These are phyloP conservation scores for Mimosa bimucronata DNA, from an alignment of 306 rosid species.

Conservation along the genomic window DNA sequence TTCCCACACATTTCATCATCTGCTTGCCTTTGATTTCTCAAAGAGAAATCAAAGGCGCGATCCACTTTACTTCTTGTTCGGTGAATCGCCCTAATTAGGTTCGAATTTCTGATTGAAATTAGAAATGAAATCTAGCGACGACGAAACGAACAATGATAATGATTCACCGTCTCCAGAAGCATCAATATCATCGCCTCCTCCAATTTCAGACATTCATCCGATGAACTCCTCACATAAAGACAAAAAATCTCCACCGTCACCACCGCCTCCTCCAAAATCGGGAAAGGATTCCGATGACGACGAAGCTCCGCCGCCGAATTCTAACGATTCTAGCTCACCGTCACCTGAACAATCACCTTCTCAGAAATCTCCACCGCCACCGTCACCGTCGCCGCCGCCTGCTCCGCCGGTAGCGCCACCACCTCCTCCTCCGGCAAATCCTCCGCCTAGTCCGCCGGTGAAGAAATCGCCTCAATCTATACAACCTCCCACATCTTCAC, in stretches of 20 bases:
- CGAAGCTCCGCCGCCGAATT: not conserved
- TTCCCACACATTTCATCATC: not conserved
- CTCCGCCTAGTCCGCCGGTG: not conserved
- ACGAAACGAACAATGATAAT: too few relatives aligned
- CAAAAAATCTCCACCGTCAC: not conserved
- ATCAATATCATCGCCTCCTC: not conserved
- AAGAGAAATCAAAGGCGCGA: not conserved
- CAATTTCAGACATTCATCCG: not conserved
- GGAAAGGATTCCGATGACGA: not conserved
- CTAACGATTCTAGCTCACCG: constrained; percentile 21
- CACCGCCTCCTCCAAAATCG: not conserved
- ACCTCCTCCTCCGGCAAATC: not conserved
- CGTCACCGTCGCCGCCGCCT: not conserved
- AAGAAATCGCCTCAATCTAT: constrained; percentile 10
- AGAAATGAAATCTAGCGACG: not conserved
- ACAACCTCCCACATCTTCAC: not conserved
- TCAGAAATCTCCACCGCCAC: not conserved
- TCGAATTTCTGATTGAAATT: not conserved
- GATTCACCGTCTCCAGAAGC: constrained; percentile 5
- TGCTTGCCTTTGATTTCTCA: not conserved
- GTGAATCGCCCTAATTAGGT: not conserved
- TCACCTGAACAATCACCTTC: constrained; percentile 7
- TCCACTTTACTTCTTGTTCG: constrained; percentile 22
- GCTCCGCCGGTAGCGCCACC: not conserved
- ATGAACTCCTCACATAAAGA: not conserved